Percentiles rank a stretch among this genome's conserved stretches.
Conservation (phyloP, 345 rosid species). For the Sonneratia alba region DNA sequence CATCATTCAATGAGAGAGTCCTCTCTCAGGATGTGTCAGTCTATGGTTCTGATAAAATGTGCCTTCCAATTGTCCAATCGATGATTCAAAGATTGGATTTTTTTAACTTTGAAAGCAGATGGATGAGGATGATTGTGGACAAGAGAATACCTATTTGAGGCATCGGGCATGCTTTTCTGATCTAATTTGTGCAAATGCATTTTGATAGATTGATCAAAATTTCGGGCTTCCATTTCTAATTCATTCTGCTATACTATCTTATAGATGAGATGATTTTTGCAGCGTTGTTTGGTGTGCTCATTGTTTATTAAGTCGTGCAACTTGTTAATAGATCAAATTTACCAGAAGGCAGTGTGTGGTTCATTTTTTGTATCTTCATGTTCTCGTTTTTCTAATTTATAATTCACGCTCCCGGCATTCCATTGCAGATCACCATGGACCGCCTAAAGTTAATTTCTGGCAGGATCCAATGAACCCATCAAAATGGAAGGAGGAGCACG, state of each 20-base stretch:
- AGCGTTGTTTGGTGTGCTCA: neutral
- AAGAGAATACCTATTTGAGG: neutral
- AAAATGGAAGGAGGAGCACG: slow-evolving; percentile 94
- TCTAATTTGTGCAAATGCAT: neutral
- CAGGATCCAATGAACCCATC: slow-evolving; percentile 74
- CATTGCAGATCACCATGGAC: slow-evolving; percentile 78
- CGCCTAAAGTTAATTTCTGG: slow-evolving; percentile 75
- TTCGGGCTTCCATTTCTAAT: neutral
- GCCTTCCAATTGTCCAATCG: neutral
- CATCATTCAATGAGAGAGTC: neutral
- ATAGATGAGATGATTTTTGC: neutral
- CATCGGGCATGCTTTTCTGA: neutral
- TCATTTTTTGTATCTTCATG: neutral
- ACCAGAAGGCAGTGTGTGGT: neutral
- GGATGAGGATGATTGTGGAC: neutral
- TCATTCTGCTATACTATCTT: neutral
- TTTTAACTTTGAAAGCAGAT: neutral
- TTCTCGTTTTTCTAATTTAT: neutral
- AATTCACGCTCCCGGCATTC: neutral
- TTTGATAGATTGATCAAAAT: neutral
- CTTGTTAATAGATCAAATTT: neutral
- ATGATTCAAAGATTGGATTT: neutral
- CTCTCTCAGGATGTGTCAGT: too few species aligned
- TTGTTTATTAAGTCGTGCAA: neutral
- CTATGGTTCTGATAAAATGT: neutral